Evolutionary conservation across 345 rosid species (phyloP), one percentile per base, ranked within the genome.

Genomic region (Trapa bicornis): DNA sequence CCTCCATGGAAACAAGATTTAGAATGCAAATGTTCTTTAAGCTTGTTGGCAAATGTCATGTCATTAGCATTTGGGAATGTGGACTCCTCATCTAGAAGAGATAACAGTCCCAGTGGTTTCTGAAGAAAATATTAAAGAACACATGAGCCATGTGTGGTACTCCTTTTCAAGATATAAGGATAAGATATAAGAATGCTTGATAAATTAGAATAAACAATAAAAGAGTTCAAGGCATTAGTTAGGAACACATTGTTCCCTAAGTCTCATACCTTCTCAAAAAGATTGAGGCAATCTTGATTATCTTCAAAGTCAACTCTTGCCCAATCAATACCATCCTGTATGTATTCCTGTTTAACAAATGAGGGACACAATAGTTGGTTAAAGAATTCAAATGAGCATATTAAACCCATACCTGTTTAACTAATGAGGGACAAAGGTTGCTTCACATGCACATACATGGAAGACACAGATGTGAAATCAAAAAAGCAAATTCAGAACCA

Each of bases 261-360:
- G 63, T 33, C 32, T 38, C 37, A 32, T 84, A 94, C 99, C 97
- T 91, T 94, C 81, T 94, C 99, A 77, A 94, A 94, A 74, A 94
- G 99, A 80, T 86, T 85, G 73, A 94, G 99, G 75, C 99, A 94
- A 71, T 86, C 91, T 76, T 94, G 96, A 75, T 94, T 94, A 80
- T 94, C 99, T 74, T 94, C 99, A 80, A 94, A 94, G 63, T 94
- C 97, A 79, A 94, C 97, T 77, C 83, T 89, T 33, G 96, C 78
- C 99, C 99, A 91, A 73, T 94, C 99, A 81, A 94, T 94, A 61
- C 99, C 99, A 82, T 94, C 99, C 72, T 91, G 97, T 70, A 91
- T 77, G 75, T 94, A 94, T 81, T 94, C 99, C 99, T 94, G 84
- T 67, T 73, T 68, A 52, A 53, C 67, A 65, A 41, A 45, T 6